Percentiles rank a stretch among this genome's conserved stretches.
Conservation (phyloP, 2,329 filamentous ascomycete species). For the Microthyrium microscopicum region DNA sequence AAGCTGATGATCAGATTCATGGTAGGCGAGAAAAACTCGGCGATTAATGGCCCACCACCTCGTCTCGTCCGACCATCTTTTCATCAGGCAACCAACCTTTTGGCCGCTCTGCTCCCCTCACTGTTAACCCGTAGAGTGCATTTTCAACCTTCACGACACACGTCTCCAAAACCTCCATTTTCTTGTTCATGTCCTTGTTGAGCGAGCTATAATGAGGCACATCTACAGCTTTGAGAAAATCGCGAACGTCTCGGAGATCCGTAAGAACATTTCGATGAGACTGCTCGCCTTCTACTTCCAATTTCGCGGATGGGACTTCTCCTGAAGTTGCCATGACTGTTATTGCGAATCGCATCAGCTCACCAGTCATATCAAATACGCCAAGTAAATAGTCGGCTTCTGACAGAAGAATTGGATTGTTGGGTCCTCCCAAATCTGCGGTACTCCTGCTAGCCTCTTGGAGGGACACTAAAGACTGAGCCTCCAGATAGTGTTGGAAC, state of each 20-base stretch:
- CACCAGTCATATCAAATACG: slow-evolving; percentile 83
- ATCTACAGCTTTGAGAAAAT: slow-evolving; percentile 59
- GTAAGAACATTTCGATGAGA: slow-evolving; percentile 49
- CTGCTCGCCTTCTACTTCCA: slow-evolving; percentile 23
- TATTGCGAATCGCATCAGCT: slow-evolving; percentile 93
- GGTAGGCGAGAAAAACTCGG: too few species aligned
- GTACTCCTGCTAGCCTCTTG: slow-evolving; percentile 35
- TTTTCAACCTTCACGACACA: slow-evolving; percentile 92
- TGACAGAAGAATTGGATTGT: slow-evolving; percentile 45
- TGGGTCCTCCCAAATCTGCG: slow-evolving; percentile 20
- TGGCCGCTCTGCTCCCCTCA: slow-evolving; percentile 75
- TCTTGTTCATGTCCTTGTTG: slow-evolving; percentile 51
- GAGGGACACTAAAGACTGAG: slow-evolving; percentile 56
- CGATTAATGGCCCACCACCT: background rate
- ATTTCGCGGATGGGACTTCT: slow-evolving; percentile 24
- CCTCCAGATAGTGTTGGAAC: slow-evolving; percentile 73
- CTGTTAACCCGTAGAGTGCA: slow-evolving; percentile 71
- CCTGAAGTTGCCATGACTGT: slow-evolving; percentile 64
- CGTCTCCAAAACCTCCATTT: slow-evolving; percentile 70
- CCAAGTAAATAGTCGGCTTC: slow-evolving; percentile 79
- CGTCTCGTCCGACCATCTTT: slow-evolving; percentile 21
- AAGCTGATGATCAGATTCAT: too few species aligned
- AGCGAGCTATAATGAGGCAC: slow-evolving; percentile 36
- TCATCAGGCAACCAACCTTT: slow-evolving; percentile 84
- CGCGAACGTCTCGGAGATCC: slow-evolving; percentile 65